Base-by-base conservation (phyloP, 2,329 filamentous ascomycete species). In the Fusarium subtropicale region DNA sequence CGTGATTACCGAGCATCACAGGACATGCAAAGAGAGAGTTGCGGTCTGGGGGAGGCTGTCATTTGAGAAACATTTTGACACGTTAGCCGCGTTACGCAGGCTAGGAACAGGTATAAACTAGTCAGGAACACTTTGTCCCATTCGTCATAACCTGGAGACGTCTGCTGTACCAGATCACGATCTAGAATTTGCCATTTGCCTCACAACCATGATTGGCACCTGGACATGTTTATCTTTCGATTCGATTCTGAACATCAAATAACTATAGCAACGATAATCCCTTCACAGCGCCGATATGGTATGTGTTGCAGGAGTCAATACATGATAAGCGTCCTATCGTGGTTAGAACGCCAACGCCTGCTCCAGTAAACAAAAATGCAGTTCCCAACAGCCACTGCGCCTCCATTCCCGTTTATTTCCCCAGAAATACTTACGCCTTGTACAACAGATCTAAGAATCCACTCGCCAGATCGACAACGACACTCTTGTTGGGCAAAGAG, bases 401-500 rank as follows among this genome's bases (percentile, higher is more conserved):
- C 44, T 48, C 44, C 34, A 15, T 46, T 46, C 46, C 42, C 46
- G 46, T 46, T 31, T 48, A 26, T 11, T 30, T 18, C 48, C 52
- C 50, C 47, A 38, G 47, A 46, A 44, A 51, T 20, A 48, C 39
- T 81, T 82, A 96, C 64, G 91, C 91, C 84, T 97, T 97, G 81
- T 97, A 97, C 79, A 97, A 78, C 54, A 96, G 91, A 81, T 98
- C 94, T 77, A 98, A 84, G 80, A 98, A 99, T 1, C 94, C 95
- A 71, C 87, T 92, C 3, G 94, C 95, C 77, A 99, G 81, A 74
- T 97, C 93, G 70, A 93, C 92, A 33, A 99, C 94, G 34, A 99
- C 91, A 72, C 92, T 93, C 87, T 98, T 98, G 79, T 99, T 97
- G 2, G 96, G 96, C 79, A 99, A 81, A 76, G 92, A 97, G 8